Conservation (phyloP, 768 basidiomycete species). For the Xanthoconium stramineum region DNA sequence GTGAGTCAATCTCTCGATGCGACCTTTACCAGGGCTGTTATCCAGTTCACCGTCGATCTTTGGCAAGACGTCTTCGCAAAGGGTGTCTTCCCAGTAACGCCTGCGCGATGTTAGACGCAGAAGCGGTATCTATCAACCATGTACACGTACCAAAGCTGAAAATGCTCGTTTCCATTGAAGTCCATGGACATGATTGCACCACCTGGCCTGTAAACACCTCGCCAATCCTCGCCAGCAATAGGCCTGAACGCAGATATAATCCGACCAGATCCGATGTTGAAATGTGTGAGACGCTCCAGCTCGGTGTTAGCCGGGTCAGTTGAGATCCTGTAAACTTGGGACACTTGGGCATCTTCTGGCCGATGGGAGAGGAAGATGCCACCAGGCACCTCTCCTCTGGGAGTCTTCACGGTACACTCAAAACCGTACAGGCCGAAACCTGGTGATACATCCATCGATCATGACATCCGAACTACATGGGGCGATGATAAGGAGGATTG, state of each 20-base stretch:
- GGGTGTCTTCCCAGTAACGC: conserved; percentile 43
- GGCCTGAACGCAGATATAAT: conserved; percentile 31
- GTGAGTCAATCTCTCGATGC: conserved; percentile 42
- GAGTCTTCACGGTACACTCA: conserved; percentile 19
- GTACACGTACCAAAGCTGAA: conserved; percentile 37
- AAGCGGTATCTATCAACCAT: neutral
- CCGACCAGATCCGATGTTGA: conserved; percentile 38
- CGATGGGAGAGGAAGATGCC: conserved; percentile 37
- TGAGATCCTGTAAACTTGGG: conserved; percentile 36
- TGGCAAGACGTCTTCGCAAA: conserved; percentile 27
- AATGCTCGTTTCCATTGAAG: conserved; percentile 39
- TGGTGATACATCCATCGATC: conserved; percentile 2
- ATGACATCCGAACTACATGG: neutral
- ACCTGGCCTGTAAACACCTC: conserved; percentile 34
- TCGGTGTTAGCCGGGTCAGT: conserved; percentile 22
- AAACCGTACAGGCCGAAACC: conserved; percentile 30
- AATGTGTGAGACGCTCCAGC: conserved; percentile 38
- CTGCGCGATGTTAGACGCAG: conserved; percentile 12
- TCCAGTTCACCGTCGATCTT: conserved; percentile 37
- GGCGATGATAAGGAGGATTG: neutral
- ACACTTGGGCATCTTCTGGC: conserved; percentile 38
- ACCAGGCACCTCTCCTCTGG: conserved; percentile 8
- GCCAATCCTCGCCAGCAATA: conserved; percentile 40
- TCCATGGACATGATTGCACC: conserved; percentile 40
- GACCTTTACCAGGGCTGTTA: conserved; percentile 38